Conservation (phyloP, 495 filamentous ascomycete genomes). For the Wilcoxina mikolae region DNA sequence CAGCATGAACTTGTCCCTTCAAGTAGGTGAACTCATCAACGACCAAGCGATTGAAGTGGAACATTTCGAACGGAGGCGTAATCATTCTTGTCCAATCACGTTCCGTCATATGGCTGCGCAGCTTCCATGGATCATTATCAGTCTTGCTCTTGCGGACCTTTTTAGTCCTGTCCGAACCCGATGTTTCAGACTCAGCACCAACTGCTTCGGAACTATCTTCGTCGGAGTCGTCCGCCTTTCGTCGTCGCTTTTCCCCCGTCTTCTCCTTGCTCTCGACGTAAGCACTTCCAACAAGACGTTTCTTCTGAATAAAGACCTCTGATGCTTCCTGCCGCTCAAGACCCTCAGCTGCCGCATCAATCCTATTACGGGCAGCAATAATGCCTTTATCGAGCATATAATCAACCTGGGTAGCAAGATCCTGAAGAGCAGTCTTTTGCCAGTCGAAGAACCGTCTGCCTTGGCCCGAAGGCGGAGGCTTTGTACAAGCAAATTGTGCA, state of each 20-base stretch:
- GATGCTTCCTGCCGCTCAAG: slow-evolving; percentile 11
- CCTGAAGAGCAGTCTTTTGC: slow-evolving; percentile 35
- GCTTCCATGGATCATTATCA: slow-evolving; percentile 20
- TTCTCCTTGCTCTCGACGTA: slow-evolving; percentile 23
- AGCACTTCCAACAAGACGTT: slow-evolving; percentile 25
- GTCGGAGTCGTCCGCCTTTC: slow-evolving; percentile 10
- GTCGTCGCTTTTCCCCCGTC: slow-evolving; percentile 20
- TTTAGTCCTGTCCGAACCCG: slow-evolving; percentile 4
- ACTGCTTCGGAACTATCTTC: slow-evolving; percentile 4
- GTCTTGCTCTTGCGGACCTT: background rate
- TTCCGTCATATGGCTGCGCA: slow-evolving; percentile 6
- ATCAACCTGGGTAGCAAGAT: slow-evolving; percentile 34
- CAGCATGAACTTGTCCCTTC: slow-evolving; percentile 28
- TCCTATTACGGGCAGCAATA: slow-evolving; percentile 14
- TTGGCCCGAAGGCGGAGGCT: slow-evolving; percentile 31
- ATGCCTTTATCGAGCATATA: slow-evolving; percentile 16
- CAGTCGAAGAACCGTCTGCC: slow-evolving; percentile 42
- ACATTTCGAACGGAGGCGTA: slow-evolving; percentile 41
- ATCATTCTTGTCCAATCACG: slow-evolving; percentile 22
- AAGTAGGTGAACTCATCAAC: slow-evolving; percentile 53
- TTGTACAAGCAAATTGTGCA: slow-evolving; percentile 39
- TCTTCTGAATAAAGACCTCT: slow-evolving; percentile 25
- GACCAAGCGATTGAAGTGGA: slow-evolving; percentile 45
- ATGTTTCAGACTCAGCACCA: slow-evolving; percentile 8
- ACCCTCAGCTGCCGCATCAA: slow-evolving; percentile 16